phyloP scores from a whole-genome alignment of 1,284 basidiomycete species.

The Phellinidium pouzarii region DNA sequence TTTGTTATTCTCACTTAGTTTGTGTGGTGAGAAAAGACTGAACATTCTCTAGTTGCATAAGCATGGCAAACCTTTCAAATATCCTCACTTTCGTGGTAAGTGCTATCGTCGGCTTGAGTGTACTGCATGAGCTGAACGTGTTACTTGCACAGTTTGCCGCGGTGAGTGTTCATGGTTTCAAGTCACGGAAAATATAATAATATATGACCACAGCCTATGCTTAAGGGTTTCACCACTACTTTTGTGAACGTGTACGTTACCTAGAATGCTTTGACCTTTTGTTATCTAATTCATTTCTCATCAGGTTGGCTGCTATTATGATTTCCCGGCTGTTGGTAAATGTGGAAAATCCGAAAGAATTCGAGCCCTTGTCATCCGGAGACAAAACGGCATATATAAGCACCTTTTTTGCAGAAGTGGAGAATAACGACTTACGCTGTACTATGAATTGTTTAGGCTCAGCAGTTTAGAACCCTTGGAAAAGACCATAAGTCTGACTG shows the following conservation, averaged over 20 bases:
- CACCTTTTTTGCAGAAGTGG: too few species aligned
- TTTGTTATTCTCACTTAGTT: not conserved
- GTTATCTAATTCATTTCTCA: not conserved
- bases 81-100: slow-evolving; percentile 14
- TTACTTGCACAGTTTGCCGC: too few species aligned
- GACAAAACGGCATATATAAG: too few species aligned
- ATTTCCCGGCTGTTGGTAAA: slow-evolving; percentile 16
- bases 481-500: too few species aligned
- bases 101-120: not conserved
- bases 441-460: too few species aligned
- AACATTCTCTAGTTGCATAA: not conserved
- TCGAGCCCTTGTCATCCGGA: too few species aligned
- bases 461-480: too few species aligned
- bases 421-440: too few species aligned
- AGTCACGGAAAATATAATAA: not conserved
- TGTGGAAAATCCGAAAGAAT: slow-evolving; percentile 5
- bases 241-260: slow-evolving; percentile 13
- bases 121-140: too few species aligned
- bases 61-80: slow-evolving; percentile 13
- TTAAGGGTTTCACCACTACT: slow-evolving; percentile 10
- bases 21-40: not conserved
- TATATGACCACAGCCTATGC: not conserved
- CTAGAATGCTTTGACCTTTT: not conserved
- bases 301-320: slow-evolving; percentile 14
- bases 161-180: too few species aligned